Conservation (phyloP, 345 rosid genomes). For the Linum usitatissimum region DNA sequence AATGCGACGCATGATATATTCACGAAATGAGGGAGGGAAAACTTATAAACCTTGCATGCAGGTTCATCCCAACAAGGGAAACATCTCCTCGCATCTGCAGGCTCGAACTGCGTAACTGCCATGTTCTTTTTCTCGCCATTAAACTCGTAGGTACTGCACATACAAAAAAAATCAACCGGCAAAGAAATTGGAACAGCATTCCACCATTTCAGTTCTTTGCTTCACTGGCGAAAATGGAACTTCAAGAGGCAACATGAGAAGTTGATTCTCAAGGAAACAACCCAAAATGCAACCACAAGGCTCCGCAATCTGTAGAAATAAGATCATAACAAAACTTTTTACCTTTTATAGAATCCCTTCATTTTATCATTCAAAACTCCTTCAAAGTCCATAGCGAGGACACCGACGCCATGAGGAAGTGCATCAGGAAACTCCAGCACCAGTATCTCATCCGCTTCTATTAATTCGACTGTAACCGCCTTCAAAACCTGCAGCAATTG, state of each 20-base stretch:
- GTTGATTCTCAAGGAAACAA: background rate
- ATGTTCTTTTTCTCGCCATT: slow-evolving; percentile 90
- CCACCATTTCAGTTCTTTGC: too few species aligned
- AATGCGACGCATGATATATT: background rate
- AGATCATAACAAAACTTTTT: background rate
- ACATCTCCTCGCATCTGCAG: slow-evolving; percentile 89
- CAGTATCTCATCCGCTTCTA: slow-evolving; percentile 66
- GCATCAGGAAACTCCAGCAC: slow-evolving; percentile 57
- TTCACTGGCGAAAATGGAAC: too few species aligned
- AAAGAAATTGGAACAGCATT: background rate
- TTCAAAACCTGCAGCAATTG: slow-evolving; percentile 33
- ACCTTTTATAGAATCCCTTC: slow-evolving; percentile 96
- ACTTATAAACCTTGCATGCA: slow-evolving; percentile 63
- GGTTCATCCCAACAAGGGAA: slow-evolving; percentile 99
- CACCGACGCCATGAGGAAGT: slow-evolving; percentile 62
- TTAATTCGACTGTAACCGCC: slow-evolving; percentile 38
- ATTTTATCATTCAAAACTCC: slow-evolving; percentile 72
- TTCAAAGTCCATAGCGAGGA: slow-evolving; percentile 43
- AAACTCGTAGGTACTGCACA: slow-evolving; percentile 56
- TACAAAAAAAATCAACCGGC: background rate
- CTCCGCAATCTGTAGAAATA: background rate
- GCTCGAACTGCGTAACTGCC: slow-evolving; percentile 98
- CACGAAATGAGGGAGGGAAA: background rate
- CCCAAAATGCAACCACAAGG: background rate
- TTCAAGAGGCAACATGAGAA: background rate